A percentile compares a stretch with the other conserved stretches of the same genome.
These are phyloP conservation scores for Fraxinus ornus DNA, from an alignment of 305 asterid genomes.

Conservation along the genomic window DNA sequence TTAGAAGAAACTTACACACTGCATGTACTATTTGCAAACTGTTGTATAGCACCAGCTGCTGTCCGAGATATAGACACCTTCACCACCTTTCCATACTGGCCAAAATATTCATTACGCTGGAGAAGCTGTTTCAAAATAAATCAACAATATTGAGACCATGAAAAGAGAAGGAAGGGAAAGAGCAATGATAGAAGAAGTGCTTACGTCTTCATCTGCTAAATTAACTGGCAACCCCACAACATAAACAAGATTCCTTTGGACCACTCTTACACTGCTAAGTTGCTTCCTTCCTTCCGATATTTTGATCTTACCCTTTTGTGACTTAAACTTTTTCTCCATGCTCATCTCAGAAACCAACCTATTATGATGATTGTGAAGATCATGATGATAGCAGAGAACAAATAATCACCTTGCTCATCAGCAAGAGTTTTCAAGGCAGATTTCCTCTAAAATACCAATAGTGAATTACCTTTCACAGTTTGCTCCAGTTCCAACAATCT, in stretches of 20 bases:
- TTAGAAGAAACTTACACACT: constrained; percentile 72
- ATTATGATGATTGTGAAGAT: constrained; percentile 17
- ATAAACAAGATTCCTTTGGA: constrained; percentile 92
- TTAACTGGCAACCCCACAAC: constrained; percentile 89
- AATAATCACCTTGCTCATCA: neutral
- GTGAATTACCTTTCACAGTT: constrained; percentile 67
- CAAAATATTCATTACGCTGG: constrained; percentile 77
- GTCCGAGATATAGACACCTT: constrained; percentile 96
- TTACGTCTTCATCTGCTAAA: constrained; percentile 89
- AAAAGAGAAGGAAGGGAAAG: constrained; percentile 1
- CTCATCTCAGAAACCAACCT: constrained; percentile 79
- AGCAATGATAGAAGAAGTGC: constrained; percentile 9
- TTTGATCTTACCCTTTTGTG: constrained; percentile 76
- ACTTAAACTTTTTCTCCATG: constrained; percentile 65
- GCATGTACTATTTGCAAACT: constrained; percentile 85
- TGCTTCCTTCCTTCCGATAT: constrained; percentile 86
- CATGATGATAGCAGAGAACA: constrained; percentile 20
- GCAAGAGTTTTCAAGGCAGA: constrained; percentile 2
- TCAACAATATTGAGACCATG: constrained; percentile 8
- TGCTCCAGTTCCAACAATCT: constrained; percentile 82
- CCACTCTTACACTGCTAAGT: constrained; percentile 79
- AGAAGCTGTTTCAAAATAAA: constrained; percentile 56
- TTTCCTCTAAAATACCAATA: constrained; percentile 19
- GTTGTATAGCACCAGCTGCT: constrained; percentile 86
- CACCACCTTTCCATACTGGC: constrained; percentile 86